Conservation (phyloP, 2,329 filamentous ascomycete genomes). For the Fonsecaea pugnacius region DNA sequence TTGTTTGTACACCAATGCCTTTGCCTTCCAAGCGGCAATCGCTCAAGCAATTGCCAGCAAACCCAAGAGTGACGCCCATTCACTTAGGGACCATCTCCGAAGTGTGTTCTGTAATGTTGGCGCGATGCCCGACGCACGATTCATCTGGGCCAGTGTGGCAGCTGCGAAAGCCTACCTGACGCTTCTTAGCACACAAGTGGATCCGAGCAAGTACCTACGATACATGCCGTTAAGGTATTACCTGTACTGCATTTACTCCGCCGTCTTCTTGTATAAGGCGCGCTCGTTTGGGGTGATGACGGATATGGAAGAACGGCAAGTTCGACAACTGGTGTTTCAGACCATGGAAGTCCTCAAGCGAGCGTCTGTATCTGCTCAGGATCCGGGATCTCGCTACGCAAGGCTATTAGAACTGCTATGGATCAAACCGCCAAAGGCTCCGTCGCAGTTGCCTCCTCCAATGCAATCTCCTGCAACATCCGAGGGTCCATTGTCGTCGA, state of each 20-base stretch:
- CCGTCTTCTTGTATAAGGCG: constrained; percentile 69
- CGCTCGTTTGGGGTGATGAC: constrained; percentile 64
- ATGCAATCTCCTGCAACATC: constrained; percentile 38
- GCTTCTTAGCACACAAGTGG: constrained; percentile 63
- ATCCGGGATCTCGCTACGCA: constrained; percentile 66
- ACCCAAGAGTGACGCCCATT: constrained; percentile 41
- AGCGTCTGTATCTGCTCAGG: constrained; percentile 62
- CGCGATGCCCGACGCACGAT: constrained; percentile 65
- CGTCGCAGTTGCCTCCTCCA: constrained; percentile 33
- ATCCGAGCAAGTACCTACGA: constrained; percentile 62
- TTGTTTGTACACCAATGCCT: constrained; percentile 74
- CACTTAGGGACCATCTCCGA: constrained; percentile 46
- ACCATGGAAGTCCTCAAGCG: constrained; percentile 64
- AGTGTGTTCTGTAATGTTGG: constrained; percentile 60
- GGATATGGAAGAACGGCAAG: constrained; percentile 58
- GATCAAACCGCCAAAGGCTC: constrained; percentile 47
- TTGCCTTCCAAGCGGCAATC: constrained; percentile 73
- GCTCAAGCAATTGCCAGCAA: constrained; percentile 54
- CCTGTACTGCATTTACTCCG: constrained; percentile 65
- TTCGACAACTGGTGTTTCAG: constrained; percentile 62
- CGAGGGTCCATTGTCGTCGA: constrained; percentile 41
- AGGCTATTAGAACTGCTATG: constrained; percentile 65
- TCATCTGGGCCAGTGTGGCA: constrained; percentile 69
- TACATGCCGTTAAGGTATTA: constrained; percentile 70
- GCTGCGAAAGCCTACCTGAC: constrained; percentile 66